A percentile compares a stretch with the other conserved stretches of the same genome.
Evolutionary conservation across 139 green algal genomes (phyloP).

Genomic region (Picocystis salinarum): DNA sequence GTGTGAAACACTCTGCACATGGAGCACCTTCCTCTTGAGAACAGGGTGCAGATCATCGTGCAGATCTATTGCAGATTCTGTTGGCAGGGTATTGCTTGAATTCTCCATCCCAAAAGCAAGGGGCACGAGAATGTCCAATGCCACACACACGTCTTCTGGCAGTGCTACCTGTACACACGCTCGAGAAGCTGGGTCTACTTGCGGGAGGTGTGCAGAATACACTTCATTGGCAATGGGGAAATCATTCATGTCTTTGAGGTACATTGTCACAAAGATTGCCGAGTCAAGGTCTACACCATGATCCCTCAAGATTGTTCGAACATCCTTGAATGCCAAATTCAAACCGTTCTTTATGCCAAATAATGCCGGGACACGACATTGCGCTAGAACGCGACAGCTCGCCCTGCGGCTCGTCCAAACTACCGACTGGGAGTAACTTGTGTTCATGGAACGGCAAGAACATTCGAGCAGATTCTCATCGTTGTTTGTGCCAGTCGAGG

Average conservation of each 20-base stretch:
- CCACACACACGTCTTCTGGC: conserved; percentile 16
- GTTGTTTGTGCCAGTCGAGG: too few species aligned
- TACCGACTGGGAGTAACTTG: too few species aligned
- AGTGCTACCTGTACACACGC: conserved; percentile 56
- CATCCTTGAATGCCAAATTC: too few species aligned
- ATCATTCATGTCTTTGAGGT: conserved; percentile 63
- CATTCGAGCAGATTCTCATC: too few species aligned
- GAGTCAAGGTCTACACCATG: too few species aligned
- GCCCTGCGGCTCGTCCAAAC: too few species aligned
- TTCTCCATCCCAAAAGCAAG: background rate
- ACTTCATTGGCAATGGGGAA: conserved; percentile 68
- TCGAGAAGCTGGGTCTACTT: conserved; percentile 46
- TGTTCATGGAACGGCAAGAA: too few species aligned
- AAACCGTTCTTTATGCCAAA: too few species aligned
- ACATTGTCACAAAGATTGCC: conserved; percentile 68
- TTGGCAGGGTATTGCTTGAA: background rate
- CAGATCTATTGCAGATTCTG: background rate
- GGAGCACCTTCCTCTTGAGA: conserved; percentile 40
- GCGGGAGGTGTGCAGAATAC: conserved; percentile 54
- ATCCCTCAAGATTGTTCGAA: too few species aligned
- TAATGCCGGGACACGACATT: too few species aligned
- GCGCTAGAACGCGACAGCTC: too few species aligned
- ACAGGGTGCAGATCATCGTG: background rate
- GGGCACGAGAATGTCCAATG: conserved; percentile 26
- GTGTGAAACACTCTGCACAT: conserved; percentile 86